Conservation (phyloP, 2,329 filamentous ascomycete species). For the Calonectria pseudoturangicola region DNA sequence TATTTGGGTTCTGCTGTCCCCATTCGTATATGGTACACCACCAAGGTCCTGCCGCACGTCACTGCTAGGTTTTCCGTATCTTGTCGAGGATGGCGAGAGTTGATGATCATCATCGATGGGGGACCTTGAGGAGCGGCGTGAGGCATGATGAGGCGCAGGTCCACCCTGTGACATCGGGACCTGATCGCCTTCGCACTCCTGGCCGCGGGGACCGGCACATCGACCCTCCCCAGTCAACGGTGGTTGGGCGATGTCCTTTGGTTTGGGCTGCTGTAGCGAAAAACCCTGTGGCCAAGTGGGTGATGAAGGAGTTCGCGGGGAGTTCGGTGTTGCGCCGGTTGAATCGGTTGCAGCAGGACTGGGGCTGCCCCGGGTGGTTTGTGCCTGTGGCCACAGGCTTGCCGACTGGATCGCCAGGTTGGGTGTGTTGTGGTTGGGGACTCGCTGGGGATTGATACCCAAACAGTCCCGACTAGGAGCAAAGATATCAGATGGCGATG, state of each 20-base stretch:
- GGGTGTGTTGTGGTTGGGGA: constrained; percentile 53
- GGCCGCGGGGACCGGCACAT: constrained; percentile 74
- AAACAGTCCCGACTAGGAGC: constrained; percentile 58
- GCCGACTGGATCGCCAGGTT: constrained; percentile 60
- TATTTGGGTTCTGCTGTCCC: constrained; percentile 51
- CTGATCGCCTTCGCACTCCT: constrained; percentile 73
- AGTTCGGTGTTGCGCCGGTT: constrained; percentile 58
- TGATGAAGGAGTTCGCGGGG: constrained; percentile 60
- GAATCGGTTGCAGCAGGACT: constrained; percentile 58
- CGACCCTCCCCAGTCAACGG: constrained; percentile 63
- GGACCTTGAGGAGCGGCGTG: constrained; percentile 69
- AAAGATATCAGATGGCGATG: constrained; percentile 33
- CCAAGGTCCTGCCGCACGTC: constrained; percentile 51
- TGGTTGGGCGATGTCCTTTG: constrained; percentile 48
- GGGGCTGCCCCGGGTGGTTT: constrained; percentile 56
- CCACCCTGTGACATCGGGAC: constrained; percentile 79
- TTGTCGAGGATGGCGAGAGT: constrained; percentile 51
- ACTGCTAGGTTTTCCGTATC: constrained; percentile 47
- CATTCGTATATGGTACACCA: constrained; percentile 49
- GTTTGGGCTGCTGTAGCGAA: constrained; percentile 46
- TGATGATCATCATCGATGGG: constrained; percentile 61
- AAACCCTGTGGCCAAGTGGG: constrained; percentile 56
- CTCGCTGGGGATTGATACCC: constrained; percentile 58
- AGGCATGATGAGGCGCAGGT: constrained; percentile 73
- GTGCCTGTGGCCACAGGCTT: constrained; percentile 61